Conservation (phyloP, 129 eudicot genomes). For the Lactuca saligna region DNA sequence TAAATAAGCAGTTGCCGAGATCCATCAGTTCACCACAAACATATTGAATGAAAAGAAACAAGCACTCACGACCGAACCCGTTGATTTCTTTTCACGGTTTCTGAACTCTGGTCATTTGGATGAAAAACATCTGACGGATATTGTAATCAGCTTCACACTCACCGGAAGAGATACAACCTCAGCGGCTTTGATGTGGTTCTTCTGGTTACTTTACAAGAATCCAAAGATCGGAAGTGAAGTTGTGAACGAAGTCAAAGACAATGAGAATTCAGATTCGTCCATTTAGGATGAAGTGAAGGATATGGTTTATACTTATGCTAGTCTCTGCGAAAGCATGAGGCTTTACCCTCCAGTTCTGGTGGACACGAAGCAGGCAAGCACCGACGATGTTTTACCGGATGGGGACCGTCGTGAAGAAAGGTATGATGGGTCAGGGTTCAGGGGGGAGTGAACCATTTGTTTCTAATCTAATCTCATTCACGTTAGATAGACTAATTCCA, state of each 20-base stretch:
- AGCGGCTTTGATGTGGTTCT: not conserved
- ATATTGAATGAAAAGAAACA: no score
- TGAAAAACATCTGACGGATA: no score
- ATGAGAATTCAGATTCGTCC: no score
- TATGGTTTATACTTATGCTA: slow-evolving; percentile 12
- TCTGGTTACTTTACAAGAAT: no score
- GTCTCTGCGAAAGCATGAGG: slow-evolving; percentile 7
- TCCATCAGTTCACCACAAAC: no score
- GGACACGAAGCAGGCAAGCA: not conserved
- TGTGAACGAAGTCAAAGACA: not conserved
- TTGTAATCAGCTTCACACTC: slow-evolving; percentile 19
- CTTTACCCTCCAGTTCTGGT: not conserved
- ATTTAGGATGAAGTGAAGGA: slow-evolving; percentile 17
- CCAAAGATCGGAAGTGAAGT: not conserved
- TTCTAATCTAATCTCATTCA: no score
- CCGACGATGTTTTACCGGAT: slow-evolving; percentile 39
- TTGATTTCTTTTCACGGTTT: no score
- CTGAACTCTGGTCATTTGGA: no score
- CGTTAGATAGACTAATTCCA: no score
- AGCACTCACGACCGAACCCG: no score
- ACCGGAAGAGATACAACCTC: slow-evolving; percentile 31
- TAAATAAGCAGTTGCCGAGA: no score
- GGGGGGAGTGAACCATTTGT: no score
- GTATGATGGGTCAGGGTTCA: slow-evolving; percentile 13
- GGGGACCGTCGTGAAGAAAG: slow-evolving; percentile 47